Evolutionary conservation across 116 monocot species (phyloP).

Genomic region (Trichopus zeylanicus): DNA sequence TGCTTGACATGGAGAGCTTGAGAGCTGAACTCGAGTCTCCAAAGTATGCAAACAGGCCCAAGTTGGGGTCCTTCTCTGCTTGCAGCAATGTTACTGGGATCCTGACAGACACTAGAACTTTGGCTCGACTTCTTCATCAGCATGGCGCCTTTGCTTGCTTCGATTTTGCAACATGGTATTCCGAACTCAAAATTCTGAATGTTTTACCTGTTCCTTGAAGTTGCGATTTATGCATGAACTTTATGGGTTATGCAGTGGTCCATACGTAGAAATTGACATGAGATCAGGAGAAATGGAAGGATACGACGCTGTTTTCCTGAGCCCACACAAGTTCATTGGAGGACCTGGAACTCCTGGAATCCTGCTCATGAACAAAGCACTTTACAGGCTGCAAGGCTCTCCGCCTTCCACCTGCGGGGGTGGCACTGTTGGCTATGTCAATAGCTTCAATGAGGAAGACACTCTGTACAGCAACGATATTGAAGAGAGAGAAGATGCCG

Average conservation of each 20-base stretch:
- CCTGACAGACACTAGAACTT: conserved; percentile 26
- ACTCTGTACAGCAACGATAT: conserved; percentile 48
- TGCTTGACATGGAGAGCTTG: conserved; percentile 24
- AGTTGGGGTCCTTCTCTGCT: conserved; percentile 52
- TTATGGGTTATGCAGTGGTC: conserved; percentile 34
- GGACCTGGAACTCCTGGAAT: conserved; percentile 69
- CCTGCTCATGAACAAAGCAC: conserved; percentile 47
- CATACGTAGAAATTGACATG: conserved; percentile 69
- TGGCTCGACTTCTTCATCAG: conserved; percentile 32
- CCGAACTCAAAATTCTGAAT: not conserved
- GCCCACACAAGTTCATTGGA: conserved; percentile 75
- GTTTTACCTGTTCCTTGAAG: not conserved
- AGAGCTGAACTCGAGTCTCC: conserved; percentile 9
- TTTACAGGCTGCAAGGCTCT: conserved; percentile 28
- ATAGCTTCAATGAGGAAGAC: conserved; percentile 46
- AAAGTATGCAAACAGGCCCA: conserved; percentile 24
- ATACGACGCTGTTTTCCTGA: conserved; percentile 71
- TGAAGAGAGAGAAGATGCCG: conserved; percentile 70
- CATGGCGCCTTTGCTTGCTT: conserved; percentile 56
- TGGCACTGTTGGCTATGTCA: conserved; percentile 62
- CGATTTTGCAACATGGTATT: conserved; percentile 47
- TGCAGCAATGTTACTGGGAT: conserved; percentile 56
- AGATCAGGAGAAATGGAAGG: conserved; percentile 40
- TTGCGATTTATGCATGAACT: no score
- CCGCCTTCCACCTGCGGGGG: conserved; percentile 82